These are phyloP conservation scores for Candida stauntonica DNA, from an alignment of 805 yeast species.

Conservation along the genomic window DNA sequence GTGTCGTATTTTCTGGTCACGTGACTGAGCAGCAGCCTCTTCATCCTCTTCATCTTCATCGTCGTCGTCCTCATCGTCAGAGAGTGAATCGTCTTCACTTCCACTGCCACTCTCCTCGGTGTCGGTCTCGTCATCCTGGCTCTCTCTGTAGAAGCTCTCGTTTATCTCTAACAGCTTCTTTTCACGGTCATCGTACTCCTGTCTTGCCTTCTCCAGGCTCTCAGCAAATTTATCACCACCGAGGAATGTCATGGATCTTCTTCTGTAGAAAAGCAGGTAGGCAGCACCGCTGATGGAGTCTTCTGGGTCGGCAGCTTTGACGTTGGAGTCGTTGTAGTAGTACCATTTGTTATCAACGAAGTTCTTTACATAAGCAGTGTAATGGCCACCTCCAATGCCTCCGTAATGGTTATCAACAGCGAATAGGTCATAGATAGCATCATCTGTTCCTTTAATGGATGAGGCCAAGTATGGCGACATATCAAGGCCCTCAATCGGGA, in stretches of 20 bases:
- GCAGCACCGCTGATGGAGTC: constrained; percentile 74
- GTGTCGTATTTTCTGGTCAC: constrained; percentile 5
- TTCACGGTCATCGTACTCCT: constrained; percentile 27
- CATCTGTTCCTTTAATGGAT: constrained; percentile 25
- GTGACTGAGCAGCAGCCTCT: neutral
- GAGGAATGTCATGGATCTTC: constrained; percentile 34
- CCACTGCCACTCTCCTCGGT: constrained; percentile 9
- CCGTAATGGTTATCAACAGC: constrained; percentile 97
- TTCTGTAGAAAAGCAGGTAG: constrained; percentile 78
- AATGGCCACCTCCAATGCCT: constrained; percentile 96
- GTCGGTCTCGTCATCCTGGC: constrained; percentile 20
- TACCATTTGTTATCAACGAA: constrained; percentile 79
- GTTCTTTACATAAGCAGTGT: constrained; percentile 85
- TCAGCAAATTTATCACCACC: constrained; percentile 46
- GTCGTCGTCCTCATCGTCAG: neutral
- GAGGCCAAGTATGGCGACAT: constrained; percentile 53
- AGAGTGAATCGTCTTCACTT: neutral
- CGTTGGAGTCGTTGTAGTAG: constrained; percentile 83
- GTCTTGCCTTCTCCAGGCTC: constrained; percentile 40
- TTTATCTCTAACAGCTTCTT: constrained; percentile 22
- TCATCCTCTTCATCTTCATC: constrained; percentile 14
- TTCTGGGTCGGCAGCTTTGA: constrained; percentile 53
- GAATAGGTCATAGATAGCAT: constrained; percentile 69
- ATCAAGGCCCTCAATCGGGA: constrained; percentile 82
- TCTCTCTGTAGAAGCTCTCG: constrained; percentile 26